phyloP scores from a whole-genome alignment of 78 protist genomes.

The Dictyostelium intermedium region DNA sequence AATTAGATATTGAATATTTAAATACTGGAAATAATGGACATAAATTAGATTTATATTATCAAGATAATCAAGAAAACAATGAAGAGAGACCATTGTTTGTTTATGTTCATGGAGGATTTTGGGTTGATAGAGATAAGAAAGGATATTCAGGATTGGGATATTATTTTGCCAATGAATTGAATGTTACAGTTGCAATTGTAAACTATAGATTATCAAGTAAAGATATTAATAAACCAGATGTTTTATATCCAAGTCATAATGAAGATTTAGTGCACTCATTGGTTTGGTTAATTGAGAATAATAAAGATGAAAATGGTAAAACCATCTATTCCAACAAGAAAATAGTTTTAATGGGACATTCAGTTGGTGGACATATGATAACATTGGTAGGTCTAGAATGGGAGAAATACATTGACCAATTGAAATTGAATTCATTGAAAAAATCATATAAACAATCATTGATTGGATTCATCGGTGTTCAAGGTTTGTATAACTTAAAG shows the following conservation, averaged over 20 bases:
- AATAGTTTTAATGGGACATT: constrained; percentile 32
- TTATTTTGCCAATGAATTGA: background rate
- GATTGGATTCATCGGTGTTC: constrained; percentile 19
- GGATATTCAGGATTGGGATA: constrained; percentile 16
- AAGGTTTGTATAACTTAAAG: constrained; percentile 35
- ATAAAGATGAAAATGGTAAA: background rate
- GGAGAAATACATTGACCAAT: background rate
- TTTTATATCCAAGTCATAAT: constrained; percentile 39
- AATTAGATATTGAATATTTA: background rate
- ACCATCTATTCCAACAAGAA: background rate
- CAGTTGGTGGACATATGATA: constrained; percentile 51
- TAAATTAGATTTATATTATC: constrained; percentile 23
- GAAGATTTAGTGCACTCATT: constrained; percentile 1
- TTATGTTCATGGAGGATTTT: constrained; percentile 75
- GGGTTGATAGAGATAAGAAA: constrained; percentile 64
- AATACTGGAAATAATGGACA: background rate
- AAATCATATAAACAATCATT: background rate
- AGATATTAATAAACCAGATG: background rate
- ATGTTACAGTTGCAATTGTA: constrained; percentile 22
- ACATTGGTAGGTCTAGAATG: background rate
- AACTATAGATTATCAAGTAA: constrained; percentile 34
- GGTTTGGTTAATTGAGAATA: constrained; percentile 22
- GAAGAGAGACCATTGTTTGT: constrained; percentile 12
- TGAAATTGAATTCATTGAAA: background rate
- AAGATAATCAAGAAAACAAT: background rate